These are phyloP conservation scores for Exophiala oligosperma DNA, from an alignment of 2,329 filamentous ascomycete species.

Conservation along the genomic window DNA sequence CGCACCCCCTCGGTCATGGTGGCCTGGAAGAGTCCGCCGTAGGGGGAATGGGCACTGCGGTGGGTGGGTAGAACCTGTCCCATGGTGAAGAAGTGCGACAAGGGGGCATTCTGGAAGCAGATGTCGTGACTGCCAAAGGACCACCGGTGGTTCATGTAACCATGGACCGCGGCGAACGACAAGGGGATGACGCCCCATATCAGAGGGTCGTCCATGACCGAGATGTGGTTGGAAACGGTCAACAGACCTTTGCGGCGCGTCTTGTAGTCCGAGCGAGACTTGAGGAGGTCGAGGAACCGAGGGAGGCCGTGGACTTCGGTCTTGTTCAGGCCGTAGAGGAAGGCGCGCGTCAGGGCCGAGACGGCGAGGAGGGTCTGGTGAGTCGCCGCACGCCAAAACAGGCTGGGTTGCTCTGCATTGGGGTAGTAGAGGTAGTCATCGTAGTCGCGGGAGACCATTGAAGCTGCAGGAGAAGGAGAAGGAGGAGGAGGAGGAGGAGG, in stretches of 20 bases:
- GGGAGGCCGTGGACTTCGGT: conserved; percentile 77
- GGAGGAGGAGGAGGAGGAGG: neutral
- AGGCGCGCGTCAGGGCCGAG: conserved; percentile 68
- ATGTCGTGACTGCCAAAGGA: conserved; percentile 91
- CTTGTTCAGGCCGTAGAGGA: conserved; percentile 72
- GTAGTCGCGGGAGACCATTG: conserved; percentile 29
- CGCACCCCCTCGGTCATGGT: conserved; percentile 84
- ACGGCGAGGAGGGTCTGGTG: conserved; percentile 72
- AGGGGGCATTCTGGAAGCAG: conserved; percentile 77
- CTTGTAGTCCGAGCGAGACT: conserved; percentile 67
- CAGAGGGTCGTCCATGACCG: conserved; percentile 90
- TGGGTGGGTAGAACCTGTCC: conserved; percentile 92
- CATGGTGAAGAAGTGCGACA: conserved; percentile 76
- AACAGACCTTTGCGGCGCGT: conserved; percentile 74
- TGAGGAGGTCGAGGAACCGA: conserved; percentile 71
- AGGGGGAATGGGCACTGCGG: conserved; percentile 71
- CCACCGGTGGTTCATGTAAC: conserved; percentile 73
- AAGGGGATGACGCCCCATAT: conserved; percentile 88
- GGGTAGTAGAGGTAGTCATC: conserved; percentile 39
- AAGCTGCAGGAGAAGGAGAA: neutral
- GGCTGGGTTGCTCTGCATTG: conserved; percentile 45
- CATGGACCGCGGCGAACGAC: conserved; percentile 67
- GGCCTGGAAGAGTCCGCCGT: conserved; percentile 86
- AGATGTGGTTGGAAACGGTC: conserved; percentile 91
- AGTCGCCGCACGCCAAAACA: conserved; percentile 70